Evolutionary conservation across 352 stramenopile genomes (phyloP), one percentile per base, ranked within the genome.

Genomic region (Bremia lactucae): DNA sequence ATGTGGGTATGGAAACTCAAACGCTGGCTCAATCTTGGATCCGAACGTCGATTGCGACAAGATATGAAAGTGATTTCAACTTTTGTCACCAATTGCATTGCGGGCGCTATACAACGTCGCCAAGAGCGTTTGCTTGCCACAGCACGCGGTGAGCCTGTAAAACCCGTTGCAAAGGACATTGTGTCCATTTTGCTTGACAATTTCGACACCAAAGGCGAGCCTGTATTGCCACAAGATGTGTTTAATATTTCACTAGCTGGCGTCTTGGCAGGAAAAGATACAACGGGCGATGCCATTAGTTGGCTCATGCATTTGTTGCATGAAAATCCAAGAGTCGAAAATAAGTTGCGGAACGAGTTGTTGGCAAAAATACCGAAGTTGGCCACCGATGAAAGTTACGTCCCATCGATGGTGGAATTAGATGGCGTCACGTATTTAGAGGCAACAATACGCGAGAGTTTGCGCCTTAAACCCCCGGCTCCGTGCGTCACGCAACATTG

Each of bases 181-280:
- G 59, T 75, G 11, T 65, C 55, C 6, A 55, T 69, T 31, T 29
- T 73, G 3, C 36, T 77, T 6, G 62, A 77, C 3, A 49, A 24
- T 18, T 31, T 48, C 6, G 58, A 68, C 24, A 26, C 25, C 3
- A 59, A 42, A 1, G 47, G 43, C 2, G 31, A 58, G 19, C 35
- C 42, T 1, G 48, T 75, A 4, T 20, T 36, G 3, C 62, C 62
- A 2, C 55, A 34, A 9, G 69, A 71, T 14, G 49, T 87, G 26
- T 67, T 66, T 14, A 72, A 87, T 36, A 75, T 89, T 31, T 59
- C 83, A 2, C 49, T 88, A 4, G 77, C 60, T 13, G 69, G 81
- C 6, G 36, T 87, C 6, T 56, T 88, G 24, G 77, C 72, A 15
- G 77, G 77, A 0, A 62, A 72, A 35, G 75, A 89, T 56, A 87